These are phyloP conservation scores for Aechmea fasciata DNA, from an alignment of 176 grass and related monocot genomes.

Conservation along the genomic window DNA sequence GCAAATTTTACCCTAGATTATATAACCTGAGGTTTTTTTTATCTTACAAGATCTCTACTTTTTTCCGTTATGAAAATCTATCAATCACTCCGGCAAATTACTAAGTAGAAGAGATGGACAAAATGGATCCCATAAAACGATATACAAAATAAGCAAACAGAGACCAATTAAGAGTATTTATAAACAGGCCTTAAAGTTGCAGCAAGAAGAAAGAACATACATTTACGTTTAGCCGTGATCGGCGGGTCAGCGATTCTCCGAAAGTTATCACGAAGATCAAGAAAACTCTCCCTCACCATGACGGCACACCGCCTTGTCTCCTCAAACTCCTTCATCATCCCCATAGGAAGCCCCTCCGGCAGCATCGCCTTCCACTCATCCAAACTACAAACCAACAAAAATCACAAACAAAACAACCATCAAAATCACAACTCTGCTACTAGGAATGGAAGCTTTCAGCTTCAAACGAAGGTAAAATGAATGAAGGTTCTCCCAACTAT, in stretches of 20 bases:
- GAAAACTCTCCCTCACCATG: slow-evolving; percentile 86
- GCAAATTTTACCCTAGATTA: no score
- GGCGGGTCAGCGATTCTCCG: slow-evolving; percentile 69
- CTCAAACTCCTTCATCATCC: slow-evolving; percentile 90
- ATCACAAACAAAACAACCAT: slow-evolving; percentile 1
- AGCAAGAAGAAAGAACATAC: slow-evolving; percentile 18
- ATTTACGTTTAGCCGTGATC: slow-evolving; percentile 51
- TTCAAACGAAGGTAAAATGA: neutral
- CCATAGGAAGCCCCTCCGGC: slow-evolving; percentile 77
- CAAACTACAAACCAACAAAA: slow-evolving; percentile 40
- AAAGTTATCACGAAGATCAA: slow-evolving; percentile 89
- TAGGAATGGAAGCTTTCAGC: neutral
- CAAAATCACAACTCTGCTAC: neutral
- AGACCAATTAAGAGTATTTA: neutral
- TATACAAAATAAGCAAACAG: neutral
- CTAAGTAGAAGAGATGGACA: no score
- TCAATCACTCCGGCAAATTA: no score
- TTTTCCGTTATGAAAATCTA: no score
- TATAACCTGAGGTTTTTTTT: no score
- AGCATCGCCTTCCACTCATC: slow-evolving; percentile 86
- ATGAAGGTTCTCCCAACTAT: no score
- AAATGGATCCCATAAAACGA: no score
- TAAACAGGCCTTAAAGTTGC: no score
- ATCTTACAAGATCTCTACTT: no score
- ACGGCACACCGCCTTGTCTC: slow-evolving; percentile 85